Conservation (phyloP, 352 stramenopile genomes). For the Stephanocyclus meneghinianus region DNA sequence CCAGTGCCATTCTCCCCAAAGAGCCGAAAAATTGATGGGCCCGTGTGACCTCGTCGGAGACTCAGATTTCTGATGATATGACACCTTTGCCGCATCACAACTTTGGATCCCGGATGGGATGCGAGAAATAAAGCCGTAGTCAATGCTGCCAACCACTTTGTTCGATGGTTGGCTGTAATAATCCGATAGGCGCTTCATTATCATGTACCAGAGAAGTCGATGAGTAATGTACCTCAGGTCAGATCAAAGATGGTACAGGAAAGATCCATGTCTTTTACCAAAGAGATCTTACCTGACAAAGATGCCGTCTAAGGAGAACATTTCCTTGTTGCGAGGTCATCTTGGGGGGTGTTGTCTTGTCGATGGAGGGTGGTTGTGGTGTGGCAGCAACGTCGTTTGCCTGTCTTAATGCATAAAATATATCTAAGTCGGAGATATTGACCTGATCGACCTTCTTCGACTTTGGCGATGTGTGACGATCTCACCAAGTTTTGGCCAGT, state of each 20-base stretch:
- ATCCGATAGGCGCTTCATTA: constrained; percentile 56
- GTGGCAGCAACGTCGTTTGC: too few species aligned
- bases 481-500: too few species aligned
- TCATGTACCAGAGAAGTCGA: constrained; percentile 53
- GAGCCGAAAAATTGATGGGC: constrained; percentile 53
- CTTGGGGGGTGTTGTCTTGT: neutral
- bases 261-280: too few species aligned
- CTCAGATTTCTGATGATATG: neutral
- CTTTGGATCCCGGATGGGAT: constrained; percentile 1
- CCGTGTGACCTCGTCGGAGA: neutral
- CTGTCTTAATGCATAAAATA: too few species aligned
- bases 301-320: constrained; percentile 11
- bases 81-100: neutral
- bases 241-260: neutral
- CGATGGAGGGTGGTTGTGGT: too few species aligned
- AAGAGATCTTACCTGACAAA: constrained; percentile 3
- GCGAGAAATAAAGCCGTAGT: neutral
- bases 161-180: constrained; percentile 78
- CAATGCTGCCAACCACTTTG: constrained; percentile 63
- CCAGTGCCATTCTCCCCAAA: constrained; percentile 78
- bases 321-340: neutral
- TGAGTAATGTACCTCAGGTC: neutral
- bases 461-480: too few species aligned
- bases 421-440: too few species aligned
- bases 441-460: too few species aligned